Evolutionary conservation across 164 flowering plant genomes (phyloP).

Genomic region (Macadamia tetraphylla): DNA sequence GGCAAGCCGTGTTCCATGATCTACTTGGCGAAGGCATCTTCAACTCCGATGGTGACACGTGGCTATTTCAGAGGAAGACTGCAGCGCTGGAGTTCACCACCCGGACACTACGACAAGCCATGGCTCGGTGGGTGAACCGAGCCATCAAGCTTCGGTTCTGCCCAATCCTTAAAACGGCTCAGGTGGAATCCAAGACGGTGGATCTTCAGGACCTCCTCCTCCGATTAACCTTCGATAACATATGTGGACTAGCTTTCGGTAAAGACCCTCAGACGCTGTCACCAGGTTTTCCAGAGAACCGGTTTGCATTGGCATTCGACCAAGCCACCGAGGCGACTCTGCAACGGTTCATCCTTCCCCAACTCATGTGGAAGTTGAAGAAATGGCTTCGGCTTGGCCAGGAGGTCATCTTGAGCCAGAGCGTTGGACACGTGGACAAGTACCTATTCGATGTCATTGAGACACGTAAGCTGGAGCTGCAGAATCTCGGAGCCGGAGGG

Average conservation of each 20-base stretch:
- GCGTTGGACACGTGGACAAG: slow-evolving; percentile 38
- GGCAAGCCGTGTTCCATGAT: slow-evolving; percentile 69
- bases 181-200: slow-evolving; percentile 29
- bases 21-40: slow-evolving; percentile 62
- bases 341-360: slow-evolving; percentile 54
- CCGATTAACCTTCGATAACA: slow-evolving; percentile 67
- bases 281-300: slow-evolving; percentile 50
- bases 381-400: slow-evolving; percentile 55
- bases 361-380: slow-evolving; percentile 50
- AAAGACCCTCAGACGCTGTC: slow-evolving; percentile 54
- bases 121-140: slow-evolving; percentile 65
- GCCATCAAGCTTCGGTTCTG: slow-evolving; percentile 44
- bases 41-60: slow-evolving; percentile 71
- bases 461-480: slow-evolving; percentile 53
- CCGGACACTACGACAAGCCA: slow-evolving; percentile 61
- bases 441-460: slow-evolving; percentile 45
- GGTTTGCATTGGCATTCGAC: slow-evolving; percentile 55
- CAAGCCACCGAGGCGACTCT: slow-evolving; percentile 67
- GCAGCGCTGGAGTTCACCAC: slow-evolving; percentile 64
- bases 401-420: slow-evolving; percentile 40
- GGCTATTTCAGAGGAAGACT: slow-evolving; percentile 61
- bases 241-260: slow-evolving; percentile 65
- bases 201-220: slow-evolving; percentile 61
- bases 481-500: slow-evolving; percentile 14
- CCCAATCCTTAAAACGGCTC: slow-evolving; percentile 49